phyloP scores from a whole-genome alignment of 1,139 yeast species.

The Diutina scorzettiae region DNA sequence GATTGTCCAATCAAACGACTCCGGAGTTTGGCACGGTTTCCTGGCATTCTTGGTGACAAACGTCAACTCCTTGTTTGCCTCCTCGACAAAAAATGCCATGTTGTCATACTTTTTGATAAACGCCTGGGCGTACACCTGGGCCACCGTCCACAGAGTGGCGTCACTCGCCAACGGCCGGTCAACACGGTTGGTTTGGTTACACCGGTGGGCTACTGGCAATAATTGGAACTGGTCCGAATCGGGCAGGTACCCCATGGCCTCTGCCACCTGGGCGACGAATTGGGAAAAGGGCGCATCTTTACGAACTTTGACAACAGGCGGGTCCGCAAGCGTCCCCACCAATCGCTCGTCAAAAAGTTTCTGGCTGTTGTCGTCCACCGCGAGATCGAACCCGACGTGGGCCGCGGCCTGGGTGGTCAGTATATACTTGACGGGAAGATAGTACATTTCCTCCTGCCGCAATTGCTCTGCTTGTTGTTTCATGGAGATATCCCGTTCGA shows the following conservation, averaged over 20 bases:
- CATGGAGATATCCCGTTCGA: constrained; percentile 49
- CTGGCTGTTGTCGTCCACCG: constrained; percentile 39
- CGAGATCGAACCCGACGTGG: constrained; percentile 68
- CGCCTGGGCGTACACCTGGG: constrained; percentile 28
- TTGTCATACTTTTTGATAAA: constrained; percentile 32
- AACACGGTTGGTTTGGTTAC: constrained; percentile 64
- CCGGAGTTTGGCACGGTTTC: constrained; percentile 12
- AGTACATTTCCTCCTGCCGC: constrained; percentile 70
- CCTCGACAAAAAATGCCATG: constrained; percentile 39
- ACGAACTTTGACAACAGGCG: constrained; percentile 40
- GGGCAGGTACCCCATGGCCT: constrained; percentile 25
- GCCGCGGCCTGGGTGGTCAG: constrained; percentile 39
- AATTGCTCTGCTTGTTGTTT: constrained; percentile 46
- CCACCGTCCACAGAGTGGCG: constrained; percentile 17
- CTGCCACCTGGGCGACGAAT: constrained; percentile 39
- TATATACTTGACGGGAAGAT: constrained; percentile 47
- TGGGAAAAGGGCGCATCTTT: constrained; percentile 45
- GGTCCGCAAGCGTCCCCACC: constrained; percentile 17
- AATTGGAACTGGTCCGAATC: constrained; percentile 29
- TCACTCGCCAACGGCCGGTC: constrained; percentile 37
- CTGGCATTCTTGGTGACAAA: constrained; percentile 11
- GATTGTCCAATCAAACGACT: constrained; percentile 15
- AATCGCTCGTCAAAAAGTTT: constrained; percentile 32
- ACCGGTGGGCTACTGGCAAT: constrained; percentile 57
- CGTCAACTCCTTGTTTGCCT: constrained; percentile 22